Evolutionary conservation across 164 flowering plant genomes (phyloP).

Genomic region (Aristolochia fimbriata): DNA sequence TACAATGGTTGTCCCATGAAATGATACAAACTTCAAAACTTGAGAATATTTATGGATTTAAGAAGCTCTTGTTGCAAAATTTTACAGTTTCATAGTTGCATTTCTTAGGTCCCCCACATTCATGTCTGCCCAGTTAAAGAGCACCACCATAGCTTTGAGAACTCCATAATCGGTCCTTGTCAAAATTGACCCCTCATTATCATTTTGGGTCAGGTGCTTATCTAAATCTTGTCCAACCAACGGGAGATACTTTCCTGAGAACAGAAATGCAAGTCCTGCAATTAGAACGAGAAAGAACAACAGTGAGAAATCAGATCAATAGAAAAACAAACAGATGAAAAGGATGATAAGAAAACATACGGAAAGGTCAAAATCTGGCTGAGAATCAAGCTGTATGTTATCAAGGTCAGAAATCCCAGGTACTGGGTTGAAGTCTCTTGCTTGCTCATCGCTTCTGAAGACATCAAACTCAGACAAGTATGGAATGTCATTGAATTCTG

Average conservation of each 20-base stretch:
- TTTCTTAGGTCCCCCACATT: too few relatives aligned
- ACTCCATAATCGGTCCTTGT: neutral
- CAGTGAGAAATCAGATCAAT: neutral
- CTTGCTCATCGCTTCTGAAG: constrained; percentile 6
- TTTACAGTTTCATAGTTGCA: too few relatives aligned
- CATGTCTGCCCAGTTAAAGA: neutral
- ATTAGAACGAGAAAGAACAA: neutral
- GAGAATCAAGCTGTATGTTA: constrained; percentile 42
- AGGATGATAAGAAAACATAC: constrained; percentile 25
- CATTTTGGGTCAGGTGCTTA: neutral
- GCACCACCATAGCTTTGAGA: neutral
- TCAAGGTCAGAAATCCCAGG: constrained; percentile 45
- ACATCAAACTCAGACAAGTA: constrained; percentile 3
- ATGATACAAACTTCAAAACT: too few relatives aligned
- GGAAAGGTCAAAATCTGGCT: constrained; percentile 44
- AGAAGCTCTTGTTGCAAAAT: too few relatives aligned
- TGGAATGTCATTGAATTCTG: constrained; percentile 13
- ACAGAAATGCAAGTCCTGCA: constrained; percentile 62
- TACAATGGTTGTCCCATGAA: too few relatives aligned
- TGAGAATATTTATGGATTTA: too few relatives aligned
- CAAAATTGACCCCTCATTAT: constrained; percentile 16
- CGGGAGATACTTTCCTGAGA: constrained; percentile 53
- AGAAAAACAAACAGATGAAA: neutral
- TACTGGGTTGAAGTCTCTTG: constrained; percentile 12
- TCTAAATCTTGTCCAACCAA: constrained; percentile 45